These are phyloP conservation scores for Globisporangium abappressorium DNA, from an alignment of 352 stramenopile species.

Conservation along the genomic window DNA sequence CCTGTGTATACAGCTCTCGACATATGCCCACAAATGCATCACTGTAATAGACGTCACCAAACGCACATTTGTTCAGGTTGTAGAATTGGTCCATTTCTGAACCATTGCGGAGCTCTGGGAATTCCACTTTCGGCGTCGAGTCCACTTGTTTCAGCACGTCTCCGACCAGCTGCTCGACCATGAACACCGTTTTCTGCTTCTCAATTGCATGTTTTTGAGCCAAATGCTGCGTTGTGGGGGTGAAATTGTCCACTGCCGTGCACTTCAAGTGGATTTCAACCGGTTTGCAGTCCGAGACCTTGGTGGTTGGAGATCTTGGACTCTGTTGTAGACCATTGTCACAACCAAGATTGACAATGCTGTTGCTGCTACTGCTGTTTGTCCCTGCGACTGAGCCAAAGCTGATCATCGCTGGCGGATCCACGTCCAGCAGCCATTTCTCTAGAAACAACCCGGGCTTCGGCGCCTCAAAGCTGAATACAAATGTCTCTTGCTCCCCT, in stretches of 20 bases:
- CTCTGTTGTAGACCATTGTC: not conserved
- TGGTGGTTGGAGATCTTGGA: not conserved
- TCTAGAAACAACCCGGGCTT: constrained; percentile 57
- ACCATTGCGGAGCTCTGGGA: constrained; percentile 31
- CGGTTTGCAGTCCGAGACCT: not conserved
- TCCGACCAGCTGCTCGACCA: constrained; percentile 55
- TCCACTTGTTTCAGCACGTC: constrained; percentile 44
- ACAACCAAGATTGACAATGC: not conserved
- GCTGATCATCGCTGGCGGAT: constrained; percentile 33
- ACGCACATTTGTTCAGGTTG: constrained; percentile 11
- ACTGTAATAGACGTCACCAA: constrained; percentile 40
- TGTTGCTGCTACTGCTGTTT: not conserved
- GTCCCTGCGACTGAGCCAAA: not conserved
- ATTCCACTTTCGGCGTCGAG: constrained; percentile 23
- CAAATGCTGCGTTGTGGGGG: constrained; percentile 26
- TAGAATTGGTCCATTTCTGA: constrained; percentile 8
- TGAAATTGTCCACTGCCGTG: constrained; percentile 64
- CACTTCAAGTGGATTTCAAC: constrained; percentile 46
- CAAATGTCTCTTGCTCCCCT: constrained; percentile 43
- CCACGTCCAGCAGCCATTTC: constrained; percentile 64
- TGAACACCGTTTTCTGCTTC: constrained; percentile 32
- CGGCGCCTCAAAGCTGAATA: constrained; percentile 57
- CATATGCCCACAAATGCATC: constrained; percentile 23
- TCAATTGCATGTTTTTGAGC: constrained; percentile 18
- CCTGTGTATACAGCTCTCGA: constrained; percentile 26